Conservation (phyloP, 2,329 filamentous ascomycete genomes). For the Curvularia sp. region DNA sequence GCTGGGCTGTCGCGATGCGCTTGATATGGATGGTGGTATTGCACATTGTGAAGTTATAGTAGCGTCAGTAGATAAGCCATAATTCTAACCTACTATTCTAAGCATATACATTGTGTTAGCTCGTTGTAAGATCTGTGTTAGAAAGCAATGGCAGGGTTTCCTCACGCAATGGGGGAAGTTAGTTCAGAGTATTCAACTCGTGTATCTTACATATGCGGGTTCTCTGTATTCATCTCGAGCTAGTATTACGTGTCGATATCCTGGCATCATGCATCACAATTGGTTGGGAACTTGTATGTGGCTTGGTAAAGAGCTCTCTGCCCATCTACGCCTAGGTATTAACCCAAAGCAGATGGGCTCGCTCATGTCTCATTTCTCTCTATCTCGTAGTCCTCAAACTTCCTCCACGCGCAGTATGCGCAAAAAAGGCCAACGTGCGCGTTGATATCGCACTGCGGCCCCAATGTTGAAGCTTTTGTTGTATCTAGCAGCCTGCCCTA, state of each 20-base stretch:
- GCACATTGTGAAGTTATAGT: too few relatives aligned
- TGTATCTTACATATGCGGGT: too few relatives aligned
- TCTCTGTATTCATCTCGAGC: too few relatives aligned
- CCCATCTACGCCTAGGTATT: neutral
- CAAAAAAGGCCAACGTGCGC: conserved; percentile 30
- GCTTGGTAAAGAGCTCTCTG: neutral
- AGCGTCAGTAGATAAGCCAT: too few relatives aligned
- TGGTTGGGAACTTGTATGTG: neutral
- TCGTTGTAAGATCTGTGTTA: too few relatives aligned
- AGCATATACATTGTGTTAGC: too few relatives aligned
- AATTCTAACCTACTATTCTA: too few relatives aligned
- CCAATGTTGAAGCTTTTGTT: conserved; percentile 36
- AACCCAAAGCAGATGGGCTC: neutral
- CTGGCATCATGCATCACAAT: neutral
- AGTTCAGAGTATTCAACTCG: too few relatives aligned
- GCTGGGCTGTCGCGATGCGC: too few relatives aligned
- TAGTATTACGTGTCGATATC: neutral
- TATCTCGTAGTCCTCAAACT: neutral
- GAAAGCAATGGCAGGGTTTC: too few relatives aligned
- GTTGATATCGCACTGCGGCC: conserved; percentile 41
- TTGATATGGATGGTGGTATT: too few relatives aligned
- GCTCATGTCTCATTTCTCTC: conserved; percentile 7
- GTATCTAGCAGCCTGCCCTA: conserved; percentile 25
- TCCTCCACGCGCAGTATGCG: conserved; percentile 4
- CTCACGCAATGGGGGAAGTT: too few relatives aligned